Conservation (phyloP, 2,329 filamentous ascomycete species). For the Herpotrichia juniperi region DNA sequence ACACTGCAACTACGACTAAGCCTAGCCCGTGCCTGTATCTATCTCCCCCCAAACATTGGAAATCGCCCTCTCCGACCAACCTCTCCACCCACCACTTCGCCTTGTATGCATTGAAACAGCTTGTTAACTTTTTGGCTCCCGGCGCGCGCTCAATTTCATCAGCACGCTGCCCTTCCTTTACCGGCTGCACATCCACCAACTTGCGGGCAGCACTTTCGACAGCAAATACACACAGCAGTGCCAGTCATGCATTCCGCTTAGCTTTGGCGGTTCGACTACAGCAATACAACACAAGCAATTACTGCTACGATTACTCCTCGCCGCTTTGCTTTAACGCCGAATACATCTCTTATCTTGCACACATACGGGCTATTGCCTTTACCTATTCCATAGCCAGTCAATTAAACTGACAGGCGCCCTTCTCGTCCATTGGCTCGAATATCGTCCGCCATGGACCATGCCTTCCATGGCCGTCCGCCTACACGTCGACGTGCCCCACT, state of each 20-base stretch:
- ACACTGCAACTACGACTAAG: slow-evolving; percentile 17
- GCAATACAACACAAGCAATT: slow-evolving; percentile 12
- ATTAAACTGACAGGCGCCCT: neutral
- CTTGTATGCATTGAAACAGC: slow-evolving; percentile 36
- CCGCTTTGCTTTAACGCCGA: slow-evolving; percentile 20
- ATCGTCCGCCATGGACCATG: slow-evolving; percentile 35
- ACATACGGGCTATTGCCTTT: slow-evolving; percentile 4
- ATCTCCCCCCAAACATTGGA: slow-evolving; percentile 5
- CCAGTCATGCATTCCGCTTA: slow-evolving; percentile 23
- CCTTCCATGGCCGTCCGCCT: slow-evolving; percentile 35
- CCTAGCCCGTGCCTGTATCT: slow-evolving; percentile 24
- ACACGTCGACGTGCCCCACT: slow-evolving; percentile 36
- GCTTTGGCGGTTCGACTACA: slow-evolving; percentile 12
- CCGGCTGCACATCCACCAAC: slow-evolving; percentile 23
- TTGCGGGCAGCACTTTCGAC: slow-evolving; percentile 18
- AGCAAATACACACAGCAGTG: slow-evolving; percentile 13
- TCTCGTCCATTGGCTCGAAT: neutral
- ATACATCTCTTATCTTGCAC: slow-evolving; percentile 26
- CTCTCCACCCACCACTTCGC: slow-evolving; percentile 8
- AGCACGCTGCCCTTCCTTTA: slow-evolving; percentile 37
- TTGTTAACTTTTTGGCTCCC: slow-evolving; percentile 42
- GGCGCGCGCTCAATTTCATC: slow-evolving; percentile 29
- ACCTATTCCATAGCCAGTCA: neutral
- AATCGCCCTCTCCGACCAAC: neutral
- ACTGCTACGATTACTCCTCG: slow-evolving; percentile 20